Percentiles rank a stretch among this genome's conserved stretches.
Conservation (phyloP, 1,139 yeast species). For the Taiozyma sp. region DNA sequence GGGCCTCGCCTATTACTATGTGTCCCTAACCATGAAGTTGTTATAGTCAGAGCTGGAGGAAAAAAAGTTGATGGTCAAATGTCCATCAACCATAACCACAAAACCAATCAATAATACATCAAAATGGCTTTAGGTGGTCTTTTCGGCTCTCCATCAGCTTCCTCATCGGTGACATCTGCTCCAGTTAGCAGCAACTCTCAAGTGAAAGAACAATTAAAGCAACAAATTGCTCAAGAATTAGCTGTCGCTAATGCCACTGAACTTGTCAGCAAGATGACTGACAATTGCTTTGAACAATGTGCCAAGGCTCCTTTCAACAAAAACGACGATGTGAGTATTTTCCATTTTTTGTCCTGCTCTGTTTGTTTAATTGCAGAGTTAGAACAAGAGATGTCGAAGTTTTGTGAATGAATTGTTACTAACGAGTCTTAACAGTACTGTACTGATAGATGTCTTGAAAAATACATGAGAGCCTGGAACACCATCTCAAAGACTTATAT, state of each 20-base stretch:
- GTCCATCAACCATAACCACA: not conserved
- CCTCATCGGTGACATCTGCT: slow-evolving; percentile 29
- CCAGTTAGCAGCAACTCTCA: slow-evolving; percentile 25
- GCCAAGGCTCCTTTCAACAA: slow-evolving; percentile 41
- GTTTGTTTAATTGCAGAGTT: not conserved
- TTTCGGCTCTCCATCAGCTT: slow-evolving; percentile 34
- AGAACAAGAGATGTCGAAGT: not conserved
- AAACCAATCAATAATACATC: not conserved
- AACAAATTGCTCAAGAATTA: slow-evolving; percentile 72
- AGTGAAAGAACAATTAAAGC: slow-evolving; percentile 57
- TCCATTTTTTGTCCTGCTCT: not conserved
- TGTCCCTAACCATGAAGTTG: not conserved
- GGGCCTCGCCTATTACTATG: not conserved
- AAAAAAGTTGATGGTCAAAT: not conserved
- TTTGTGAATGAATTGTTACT: not conserved
- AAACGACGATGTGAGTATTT: slow-evolving; percentile 34
- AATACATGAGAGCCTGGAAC: slow-evolving; percentile 92
- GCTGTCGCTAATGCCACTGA: slow-evolving; percentile 90
- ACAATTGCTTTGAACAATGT: slow-evolving; percentile 82
- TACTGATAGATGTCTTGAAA: slow-evolving; percentile 72
- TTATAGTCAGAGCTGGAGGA: not conserved
- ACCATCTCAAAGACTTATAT: slow-evolving; percentile 72
- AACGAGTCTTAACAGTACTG: slow-evolving; percentile 32
- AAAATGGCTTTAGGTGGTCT: slow-evolving; percentile 34
- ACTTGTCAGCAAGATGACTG: slow-evolving; percentile 80